Percentiles rank a stretch among this genome's conserved stretches.
These are phyloP conservation scores for Rosellinia necatrix DNA, from an alignment of 2,329 filamentous ascomycete species.

Conservation along the genomic window DNA sequence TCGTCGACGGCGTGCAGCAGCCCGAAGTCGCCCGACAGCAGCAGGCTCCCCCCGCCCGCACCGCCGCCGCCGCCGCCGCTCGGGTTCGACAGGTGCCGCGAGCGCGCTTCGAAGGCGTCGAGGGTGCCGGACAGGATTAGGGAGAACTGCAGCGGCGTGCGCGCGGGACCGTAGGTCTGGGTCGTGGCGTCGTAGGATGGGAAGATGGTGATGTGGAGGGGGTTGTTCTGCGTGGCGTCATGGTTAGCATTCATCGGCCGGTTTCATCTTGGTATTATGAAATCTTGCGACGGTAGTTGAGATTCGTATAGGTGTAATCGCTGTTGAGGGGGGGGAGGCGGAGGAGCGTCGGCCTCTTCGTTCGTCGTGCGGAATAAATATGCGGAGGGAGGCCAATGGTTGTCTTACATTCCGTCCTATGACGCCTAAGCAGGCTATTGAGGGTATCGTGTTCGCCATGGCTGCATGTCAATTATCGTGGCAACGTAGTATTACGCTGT, in stretches of 20 bases:
- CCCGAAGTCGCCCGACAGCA: conserved; percentile 79
- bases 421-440: conserved; percentile 89
- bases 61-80: not conserved
- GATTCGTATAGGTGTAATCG: not conserved
- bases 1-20: conserved; percentile 94
- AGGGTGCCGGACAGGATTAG: conserved; percentile 90
- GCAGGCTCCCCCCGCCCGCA: conserved; percentile 11
- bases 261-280: not conserved
- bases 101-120: conserved; percentile 88
- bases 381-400: no score
- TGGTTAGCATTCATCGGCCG: conserved; percentile 2
- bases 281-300: not conserved
- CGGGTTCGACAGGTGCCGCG: conserved; percentile 65
- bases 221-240: conserved; percentile 74
- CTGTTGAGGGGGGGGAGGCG: not conserved
- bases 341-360: no score
- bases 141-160: conserved; percentile 84
- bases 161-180: conserved; percentile 59
- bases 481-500: not conserved
- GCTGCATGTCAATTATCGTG: not conserved
- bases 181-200: conserved; percentile 68
- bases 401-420: conserved; percentile 84
- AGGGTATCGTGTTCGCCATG: conserved; percentile 70
- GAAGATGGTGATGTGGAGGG: conserved; percentile 90
- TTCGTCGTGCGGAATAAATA: no score